Evolutionary conservation across 768 basidiomycete genomes (phyloP).

Genomic region (Lactifluus subvellereus): DNA sequence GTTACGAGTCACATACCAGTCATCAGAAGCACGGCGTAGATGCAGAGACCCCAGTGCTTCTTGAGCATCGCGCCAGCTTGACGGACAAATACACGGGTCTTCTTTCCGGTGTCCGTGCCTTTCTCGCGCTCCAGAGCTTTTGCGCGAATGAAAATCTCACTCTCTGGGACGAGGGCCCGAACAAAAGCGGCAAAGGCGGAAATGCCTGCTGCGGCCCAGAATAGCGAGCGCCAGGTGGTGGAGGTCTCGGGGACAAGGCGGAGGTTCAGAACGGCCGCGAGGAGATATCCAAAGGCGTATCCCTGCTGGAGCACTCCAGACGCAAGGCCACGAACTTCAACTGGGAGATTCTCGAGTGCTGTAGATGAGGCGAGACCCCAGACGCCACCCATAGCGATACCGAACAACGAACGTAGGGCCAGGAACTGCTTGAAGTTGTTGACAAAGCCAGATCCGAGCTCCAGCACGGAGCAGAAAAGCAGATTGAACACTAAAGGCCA

Average conservation of each 20-base stretch:
- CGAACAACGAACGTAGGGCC: slow-evolving; percentile 78
- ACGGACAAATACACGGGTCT: slow-evolving; percentile 64
- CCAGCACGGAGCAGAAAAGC: slow-evolving; percentile 62
- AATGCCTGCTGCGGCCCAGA: slow-evolving; percentile 78
- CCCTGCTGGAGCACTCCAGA: slow-evolving; percentile 86
- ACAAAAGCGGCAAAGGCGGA: slow-evolving; percentile 63
- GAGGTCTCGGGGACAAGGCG: slow-evolving; percentile 41
- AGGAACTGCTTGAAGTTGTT: slow-evolving; percentile 74
- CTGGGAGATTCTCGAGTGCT: slow-evolving; percentile 84
- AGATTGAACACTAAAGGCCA: slow-evolving; percentile 86
- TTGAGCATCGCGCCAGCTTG: slow-evolving; percentile 75
- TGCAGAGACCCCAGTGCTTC: slow-evolving; percentile 74
- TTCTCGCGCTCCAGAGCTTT: slow-evolving; percentile 45
- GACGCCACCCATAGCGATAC: slow-evolving; percentile 84
- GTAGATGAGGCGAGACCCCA: slow-evolving; percentile 84
- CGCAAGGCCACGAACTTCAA: slow-evolving; percentile 80
- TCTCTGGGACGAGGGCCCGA: slow-evolving; percentile 71
- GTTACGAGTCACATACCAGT: slow-evolving; percentile 34
- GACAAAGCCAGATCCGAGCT: slow-evolving; percentile 78
- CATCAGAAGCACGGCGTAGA: slow-evolving; percentile 86
- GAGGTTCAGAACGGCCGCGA: slow-evolving; percentile 82
- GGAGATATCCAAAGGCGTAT: slow-evolving; percentile 82
- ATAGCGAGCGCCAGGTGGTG: slow-evolving; percentile 63
- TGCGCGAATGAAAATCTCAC: slow-evolving; percentile 62
- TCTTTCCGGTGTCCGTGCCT: slow-evolving; percentile 38